phyloP scores from a whole-genome alignment of 495 filamentous ascomycete genomes.

The Aspergillus funiculosus region DNA sequence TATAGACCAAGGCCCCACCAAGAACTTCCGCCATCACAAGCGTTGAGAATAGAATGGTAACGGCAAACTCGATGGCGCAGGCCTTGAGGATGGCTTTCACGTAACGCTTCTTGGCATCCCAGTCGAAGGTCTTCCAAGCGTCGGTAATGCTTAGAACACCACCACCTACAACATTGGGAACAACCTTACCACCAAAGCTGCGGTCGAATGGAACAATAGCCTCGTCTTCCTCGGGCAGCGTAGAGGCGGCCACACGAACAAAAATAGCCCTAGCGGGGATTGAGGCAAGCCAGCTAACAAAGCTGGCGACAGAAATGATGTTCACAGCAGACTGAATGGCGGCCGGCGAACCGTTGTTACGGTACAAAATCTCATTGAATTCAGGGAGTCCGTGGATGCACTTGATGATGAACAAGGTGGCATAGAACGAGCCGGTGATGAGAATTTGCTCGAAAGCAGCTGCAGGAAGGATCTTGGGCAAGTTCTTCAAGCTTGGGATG shows the following conservation, averaged over 20 bases:
- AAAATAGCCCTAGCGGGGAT: conserved; percentile 60
- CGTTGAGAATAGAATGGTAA: conserved; percentile 38
- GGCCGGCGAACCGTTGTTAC: background rate
- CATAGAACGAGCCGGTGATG: conserved; percentile 31
- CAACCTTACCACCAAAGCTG: conserved; percentile 55
- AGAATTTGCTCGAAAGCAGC: conserved; percentile 39
- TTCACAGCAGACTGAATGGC: conserved; percentile 28
- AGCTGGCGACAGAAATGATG: conserved; percentile 29
- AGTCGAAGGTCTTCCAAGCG: conserved; percentile 65
- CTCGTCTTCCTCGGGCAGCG: conserved; percentile 63
- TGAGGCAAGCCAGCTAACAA: conserved; percentile 44
- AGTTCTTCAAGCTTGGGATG: conserved; percentile 40
- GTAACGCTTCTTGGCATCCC: conserved; percentile 58
- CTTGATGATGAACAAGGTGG: conserved; percentile 33
- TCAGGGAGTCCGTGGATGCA: conserved; percentile 27
- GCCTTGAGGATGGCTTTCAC: conserved; percentile 65
- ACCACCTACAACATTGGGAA: conserved; percentile 60
- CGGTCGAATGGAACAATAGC: conserved; percentile 74
- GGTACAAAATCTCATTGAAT: conserved; percentile 12
- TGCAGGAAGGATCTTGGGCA: conserved; percentile 48
- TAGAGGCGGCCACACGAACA: conserved; percentile 64
- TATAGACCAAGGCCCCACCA: conserved; percentile 16
- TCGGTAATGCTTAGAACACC: conserved; percentile 62
- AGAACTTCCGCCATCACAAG: conserved; percentile 33
- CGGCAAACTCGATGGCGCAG: conserved; percentile 43